Evolutionary conservation across 352 stramenopile genomes (phyloP), one percentile per base, ranked within the genome.

Genomic region (Pythium rhizo-oryzae): DNA sequence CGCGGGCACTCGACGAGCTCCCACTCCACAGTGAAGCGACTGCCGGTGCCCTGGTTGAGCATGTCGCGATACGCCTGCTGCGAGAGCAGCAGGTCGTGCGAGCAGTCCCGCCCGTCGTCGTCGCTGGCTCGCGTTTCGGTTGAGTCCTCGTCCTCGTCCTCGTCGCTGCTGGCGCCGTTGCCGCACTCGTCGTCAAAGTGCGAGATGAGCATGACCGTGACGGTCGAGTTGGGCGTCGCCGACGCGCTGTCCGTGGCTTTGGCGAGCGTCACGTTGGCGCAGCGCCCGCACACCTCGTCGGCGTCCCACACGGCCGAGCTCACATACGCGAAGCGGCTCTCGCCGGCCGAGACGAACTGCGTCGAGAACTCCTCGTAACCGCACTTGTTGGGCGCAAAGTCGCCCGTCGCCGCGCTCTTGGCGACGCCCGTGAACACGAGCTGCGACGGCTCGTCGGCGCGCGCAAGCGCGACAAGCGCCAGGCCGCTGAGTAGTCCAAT

Each of bases 281-380:
- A 74, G 18, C 61, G 67, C 13, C 67, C 67, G 24, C 67, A 74
- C 15, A 69, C 30, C 23, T 57, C 28, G 9, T 53, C 49, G 54
- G 30, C 49, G 13, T 65, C 43, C 54, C 55, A 69, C 37, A 59
- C 39, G 35, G 67, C 28, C 39, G 51, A 23, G 15, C 52, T 74
- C 53, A 74, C 60, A 39, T 66, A 74, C 11, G 67, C 67, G n/a
- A 74, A 74, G 60, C 61, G 67, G 67, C 67, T 74, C 56, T 74
- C 67, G 37, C 53, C 67, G 25, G 67, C 67, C 24, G 67, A 69
- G 24, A 74, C 55, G 25, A 69, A 66, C 49, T 69, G 46, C 12
- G 35, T 53, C 54, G 60, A 74, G 56, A 74, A 66, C 55, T 74
- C 61, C 33, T 74, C 61, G 55, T 74, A 74, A 13, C n/a, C 56